Evolutionary conservation across 331 rosid genomes (phyloP), one percentile per base, ranked within the genome.

Genomic region (Acacia pycnantha): DNA sequence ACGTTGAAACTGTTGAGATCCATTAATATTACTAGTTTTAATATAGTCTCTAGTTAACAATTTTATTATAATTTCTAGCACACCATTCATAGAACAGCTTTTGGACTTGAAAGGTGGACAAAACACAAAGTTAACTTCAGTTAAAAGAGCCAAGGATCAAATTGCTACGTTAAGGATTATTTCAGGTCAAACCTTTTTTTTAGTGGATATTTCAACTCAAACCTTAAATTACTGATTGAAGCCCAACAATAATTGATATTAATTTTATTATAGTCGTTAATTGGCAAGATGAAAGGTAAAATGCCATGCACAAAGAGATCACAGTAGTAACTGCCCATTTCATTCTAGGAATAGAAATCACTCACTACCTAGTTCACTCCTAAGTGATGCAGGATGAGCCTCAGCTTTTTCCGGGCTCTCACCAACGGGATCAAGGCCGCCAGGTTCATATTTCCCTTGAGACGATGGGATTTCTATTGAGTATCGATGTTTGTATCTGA

Each of bases 401-500:
- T 41, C 85, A 71, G 37, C 79, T 80, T 81, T 64, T 54, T 85
- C 82, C 70, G 84, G 40, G 75, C 59, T 77, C 78, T 82, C 87
- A 53, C 66, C 74, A 64, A 72, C 50, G 73, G 87, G 86, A 72
- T 79, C 84, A 69, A 72, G 68, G 64, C 56, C 74, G 72, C 78
- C 82, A 43, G 87, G 74, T 78, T 84, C 90, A 74, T 83, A 14
- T 64, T 73, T 37, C 79, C 86, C 94, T 83, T 93, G 94, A 77
- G 92, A 88, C 44, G 85, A 81, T 41, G 56, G 58, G 78, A 71
- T 54, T 71, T 67, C 81, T 40, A 59, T 75, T 31, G 92, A 80
- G 85, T 85, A 90, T 10, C 82, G 85, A 88, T 90, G 96, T 84
- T 73, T 95, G 88, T 87, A 90, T 86, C 33, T 88, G 79, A 74